Evolutionary conservation across 371 early-diverging fungal species (phyloP), one percentile per base, ranked within the genome.

Genomic region (Mortierella sp.): DNA sequence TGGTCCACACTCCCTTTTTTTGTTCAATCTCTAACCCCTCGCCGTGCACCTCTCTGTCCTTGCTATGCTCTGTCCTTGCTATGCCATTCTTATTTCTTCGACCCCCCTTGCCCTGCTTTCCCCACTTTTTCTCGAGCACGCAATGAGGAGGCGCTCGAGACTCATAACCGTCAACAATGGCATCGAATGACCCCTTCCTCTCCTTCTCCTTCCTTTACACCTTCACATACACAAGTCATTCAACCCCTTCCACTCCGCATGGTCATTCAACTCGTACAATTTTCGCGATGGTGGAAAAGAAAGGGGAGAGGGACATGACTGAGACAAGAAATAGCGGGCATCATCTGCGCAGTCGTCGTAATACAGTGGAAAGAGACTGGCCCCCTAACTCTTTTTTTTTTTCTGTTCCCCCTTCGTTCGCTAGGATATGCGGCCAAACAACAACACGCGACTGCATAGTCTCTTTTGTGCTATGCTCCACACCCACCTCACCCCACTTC

Each of bases 101-200:
- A 32, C 11, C 16, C 51, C 27, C 11, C 71, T 41, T 6, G 41
- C 29, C n/a, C 7, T 24, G 32, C n/a, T 2, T 43, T 51, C 55
- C 38, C 38, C 11, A 0, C 46, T 29, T 27, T 44, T 44, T 10
- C 70, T 24, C 48, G 29, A 75, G 38, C 73, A 70, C 75, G 79
- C 79, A 75, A 75, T 79, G 38, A 79, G 75, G 71, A 71, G 75
- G 51, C 75, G 48, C 27, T 65, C 49, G 27, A 35, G 48, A 29
- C 46, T 76, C 68, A 76, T 76, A 32, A 38, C 21, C 38, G 60
- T 16, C 29, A 43, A 38, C n/a, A 68, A 55, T 38, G 65, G 44
- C 24, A 46, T 27, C 48, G 49, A 60, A 44, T 46, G 46, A 18
- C 43, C 32, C 38, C 18, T 27, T 55, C 71, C n/a, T 65, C 55